Base-by-base conservation (phyloP, 2,329 filamentous ascomycete species). In the Nigrospora sphaerica region DNA sequence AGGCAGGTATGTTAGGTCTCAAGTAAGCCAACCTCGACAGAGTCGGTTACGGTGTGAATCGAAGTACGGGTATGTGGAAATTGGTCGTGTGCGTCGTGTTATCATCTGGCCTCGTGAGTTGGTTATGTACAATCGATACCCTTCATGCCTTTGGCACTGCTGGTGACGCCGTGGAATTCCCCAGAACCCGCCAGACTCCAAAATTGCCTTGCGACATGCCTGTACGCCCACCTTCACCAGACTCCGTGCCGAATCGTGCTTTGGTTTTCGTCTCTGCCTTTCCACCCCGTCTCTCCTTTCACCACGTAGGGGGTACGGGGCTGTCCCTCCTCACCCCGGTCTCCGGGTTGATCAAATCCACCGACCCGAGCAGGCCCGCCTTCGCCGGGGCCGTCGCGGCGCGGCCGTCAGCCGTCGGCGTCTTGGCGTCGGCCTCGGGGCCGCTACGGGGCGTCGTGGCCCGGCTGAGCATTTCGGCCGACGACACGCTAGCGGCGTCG, bases 401-500 rank as follows among this genome's bases (percentile, higher is more conserved):
- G n/a, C 31, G 17, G 10, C 14, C 36, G 53, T 53, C 16, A 17
- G 62, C 62, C 2, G 61, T 68, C 6, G 72, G 70, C 9, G 71
- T 74, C 48, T 62, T 65, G 40, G 61, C 49, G 32, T 71, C 68
- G 18, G 69, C 65, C 48, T 60, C 56, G 14, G 67, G 61, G 47
- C 54, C 14, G 48, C 52, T 54, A 35, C 45, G 51, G 14, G 57
- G 57, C 18, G 60, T 59, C 5, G 62, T 52, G 14, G 56, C 61
- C 39, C 57, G 52, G 23, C 61, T 60, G 41, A 67, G 67, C n/a
- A n/a, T 18, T 9, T n/a, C 18, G 18, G 35, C 14, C 5, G 68
- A 67, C 17, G 59, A 46, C 46, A 64, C 59, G 51, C 68, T 74
- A 47, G 62, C 66, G 6, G 61, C 57, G 48, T 76, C 74, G n/a